Evolutionary conservation across 345 rosid species (phyloP), one percentile per base, ranked within the genome.

Genomic region (Hevea brasiliensis): DNA sequence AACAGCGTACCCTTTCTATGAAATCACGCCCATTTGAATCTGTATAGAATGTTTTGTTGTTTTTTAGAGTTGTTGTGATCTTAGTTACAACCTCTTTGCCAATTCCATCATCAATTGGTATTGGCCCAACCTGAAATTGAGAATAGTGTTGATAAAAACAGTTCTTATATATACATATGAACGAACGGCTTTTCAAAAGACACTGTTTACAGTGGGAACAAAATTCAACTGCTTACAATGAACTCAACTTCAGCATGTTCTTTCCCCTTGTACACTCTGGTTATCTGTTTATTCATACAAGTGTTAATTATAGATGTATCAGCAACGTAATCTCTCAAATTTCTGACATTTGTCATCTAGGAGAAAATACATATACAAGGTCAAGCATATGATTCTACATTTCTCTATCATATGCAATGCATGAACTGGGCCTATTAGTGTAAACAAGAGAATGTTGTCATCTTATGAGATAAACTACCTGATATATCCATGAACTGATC

Each of bases 1-100:
- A 76, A n/a, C 44, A 68, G 70, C 42, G 56, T 87, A 89, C 98
- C 89, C 98, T 85, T 86, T 89, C 86, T 73, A 92, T 84, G 84
- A 92, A 94, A 86, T 94, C 97, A 3, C 97, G 96, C 0, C 98
- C 98, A 66, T 83, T 94, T 53, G 98, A 94, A 84, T 94, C 98
- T 15, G 95, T 89, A 81, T 88, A 92, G 84, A 92, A 92, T 72
- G 89, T 89, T 79, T 77, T 83, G 76, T 89, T 92, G 76, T 90
- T 94, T 80, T 85, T 81, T 86, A 90, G 77, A 62, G 83, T 68
- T 45, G 98, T 88, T 77, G 89, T 88, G 72, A 94, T 78, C 80
- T 80, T 84, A 65, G 96, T 88, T 72, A 79, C 78, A 58, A 94
- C 80, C 80, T 94, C 98, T 84, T 94, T 94, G 77, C 98, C 97